Conservation (phyloP, 2,329 filamentous ascomycete species). For the Metarhizium humberi region DNA sequence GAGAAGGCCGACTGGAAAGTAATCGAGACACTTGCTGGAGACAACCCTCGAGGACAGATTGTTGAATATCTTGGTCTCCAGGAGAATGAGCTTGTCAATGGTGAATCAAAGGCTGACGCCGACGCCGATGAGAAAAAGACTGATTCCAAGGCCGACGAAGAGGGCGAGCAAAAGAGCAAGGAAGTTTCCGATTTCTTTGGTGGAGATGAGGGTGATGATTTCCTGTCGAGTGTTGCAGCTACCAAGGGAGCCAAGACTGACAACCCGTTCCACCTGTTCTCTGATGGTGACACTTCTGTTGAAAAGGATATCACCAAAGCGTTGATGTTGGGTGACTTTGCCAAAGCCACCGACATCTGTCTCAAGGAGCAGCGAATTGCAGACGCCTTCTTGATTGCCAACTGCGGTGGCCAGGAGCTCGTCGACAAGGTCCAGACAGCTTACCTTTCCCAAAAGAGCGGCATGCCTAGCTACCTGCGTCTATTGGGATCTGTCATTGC, state of each 20-base stretch:
- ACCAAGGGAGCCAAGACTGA: conserved; percentile 90
- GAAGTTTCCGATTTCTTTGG: conserved; percentile 76
- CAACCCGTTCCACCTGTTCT: conserved; percentile 85
- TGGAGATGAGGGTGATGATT: conserved; percentile 62
- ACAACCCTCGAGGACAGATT: conserved; percentile 77
- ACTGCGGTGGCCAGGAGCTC: conserved; percentile 87
- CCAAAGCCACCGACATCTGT: conserved; percentile 81
- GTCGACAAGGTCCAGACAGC: conserved; percentile 89
- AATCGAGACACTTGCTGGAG: conserved; percentile 77
- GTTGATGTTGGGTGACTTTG: conserved; percentile 82
- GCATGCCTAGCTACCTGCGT: conserved; percentile 83
- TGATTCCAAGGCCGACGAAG: conserved; percentile 21
- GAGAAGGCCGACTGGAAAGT: conserved; percentile 96
- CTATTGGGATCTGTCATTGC: conserved; percentile 84
- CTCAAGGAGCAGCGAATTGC: conserved; percentile 83
- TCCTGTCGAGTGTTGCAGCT: conserved; percentile 74
- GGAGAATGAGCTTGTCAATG: conserved; percentile 45
- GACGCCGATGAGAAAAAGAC: conserved; percentile 16
- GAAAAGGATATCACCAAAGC: conserved; percentile 84
- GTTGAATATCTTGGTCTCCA: conserved; percentile 85
- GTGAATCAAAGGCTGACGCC: conserved; percentile 26
- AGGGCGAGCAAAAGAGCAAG: conserved; percentile 42
- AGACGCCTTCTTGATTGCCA: conserved; percentile 96
- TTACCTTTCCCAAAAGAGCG: conserved; percentile 76
- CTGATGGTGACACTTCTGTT: conserved; percentile 70